These are phyloP conservation scores for Nigrospora osmanthi DNA, from an alignment of 2,329 filamentous ascomycete species.

Conservation along the genomic window DNA sequence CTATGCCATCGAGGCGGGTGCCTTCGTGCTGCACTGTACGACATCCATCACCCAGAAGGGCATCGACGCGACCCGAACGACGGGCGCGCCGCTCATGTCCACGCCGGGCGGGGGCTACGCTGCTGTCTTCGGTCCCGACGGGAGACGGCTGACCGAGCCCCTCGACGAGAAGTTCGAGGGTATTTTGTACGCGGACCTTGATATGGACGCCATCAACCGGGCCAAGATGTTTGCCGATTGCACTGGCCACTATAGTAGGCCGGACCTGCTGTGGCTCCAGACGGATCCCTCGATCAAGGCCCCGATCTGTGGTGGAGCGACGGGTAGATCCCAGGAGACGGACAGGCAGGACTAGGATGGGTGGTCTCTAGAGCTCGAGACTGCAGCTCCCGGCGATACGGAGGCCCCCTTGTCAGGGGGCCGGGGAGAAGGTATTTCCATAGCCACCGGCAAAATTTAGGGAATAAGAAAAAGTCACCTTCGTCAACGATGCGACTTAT, in stretches of 20 bases:
- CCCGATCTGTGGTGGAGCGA: background rate
- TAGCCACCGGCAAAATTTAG: too few species aligned
- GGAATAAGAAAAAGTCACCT: too few species aligned
- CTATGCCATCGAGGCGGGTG: constrained; percentile 47
- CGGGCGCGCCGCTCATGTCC: constrained; percentile 29
- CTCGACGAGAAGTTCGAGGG: constrained; percentile 25
- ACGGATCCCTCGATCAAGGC: constrained; percentile 12
- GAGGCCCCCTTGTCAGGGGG: too few species aligned
- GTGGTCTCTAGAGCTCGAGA: too few species aligned
- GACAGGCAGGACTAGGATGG: too few species aligned
- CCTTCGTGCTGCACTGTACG: constrained; percentile 47
- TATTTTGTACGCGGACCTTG: constrained; percentile 39
- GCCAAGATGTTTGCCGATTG: constrained; percentile 35
- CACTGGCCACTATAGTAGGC: constrained; percentile 40
- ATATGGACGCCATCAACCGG: constrained; percentile 30
- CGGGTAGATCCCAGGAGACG: too few species aligned
- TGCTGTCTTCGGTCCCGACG: constrained; percentile 42
- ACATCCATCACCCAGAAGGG: constrained; percentile 36
- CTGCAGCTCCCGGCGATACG: too few species aligned
- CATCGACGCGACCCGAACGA: constrained; percentile 31
- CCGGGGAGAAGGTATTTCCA: too few species aligned
- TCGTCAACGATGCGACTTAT: too few species aligned
- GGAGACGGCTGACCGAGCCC: constrained; percentile 30
- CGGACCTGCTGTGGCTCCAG: constrained; percentile 43
- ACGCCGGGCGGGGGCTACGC: constrained; percentile 32